Conservation (phyloP, 2,329 filamentous ascomycete species). For the Bipolaris zeicola region DNA sequence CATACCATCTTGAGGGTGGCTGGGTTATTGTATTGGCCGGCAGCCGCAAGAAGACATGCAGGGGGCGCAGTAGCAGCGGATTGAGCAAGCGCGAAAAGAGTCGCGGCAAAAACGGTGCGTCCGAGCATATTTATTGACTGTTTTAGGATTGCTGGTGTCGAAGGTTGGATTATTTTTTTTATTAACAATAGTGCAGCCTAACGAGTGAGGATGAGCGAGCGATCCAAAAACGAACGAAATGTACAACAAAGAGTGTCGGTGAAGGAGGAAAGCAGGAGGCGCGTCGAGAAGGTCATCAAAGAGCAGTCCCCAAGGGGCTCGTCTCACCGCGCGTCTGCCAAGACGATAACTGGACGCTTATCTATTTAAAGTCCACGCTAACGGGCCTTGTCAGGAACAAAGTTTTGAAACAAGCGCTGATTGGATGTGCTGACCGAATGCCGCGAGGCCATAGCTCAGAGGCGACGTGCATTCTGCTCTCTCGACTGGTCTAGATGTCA, state of each 20-base stretch:
- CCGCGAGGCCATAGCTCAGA: background rate
- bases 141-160: constrained; percentile 1
- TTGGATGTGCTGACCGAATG: constrained; percentile 6
- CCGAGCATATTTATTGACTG: constrained; percentile 33
- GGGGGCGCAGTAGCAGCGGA: constrained; percentile 32
- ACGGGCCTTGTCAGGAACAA: constrained; percentile 26
- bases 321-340: constrained; percentile 5
- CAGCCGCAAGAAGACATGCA: constrained; percentile 39
- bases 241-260: constrained; percentile 19
- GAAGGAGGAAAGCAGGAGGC: constrained; percentile 9
- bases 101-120: constrained; percentile 34
- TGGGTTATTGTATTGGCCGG: constrained; percentile 37
- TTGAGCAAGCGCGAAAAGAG: constrained; percentile 32
- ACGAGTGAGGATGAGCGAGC: constrained; percentile 20
- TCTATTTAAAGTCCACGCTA: constrained; percentile 15
- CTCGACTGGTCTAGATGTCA: background rate
- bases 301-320: constrained; percentile 10
- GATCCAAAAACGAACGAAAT: constrained; percentile 18
- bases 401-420: constrained; percentile 16
- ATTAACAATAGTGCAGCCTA: constrained; percentile 21
- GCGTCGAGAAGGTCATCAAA: constrained; percentile 10
- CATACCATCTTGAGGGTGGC: constrained; percentile 35
- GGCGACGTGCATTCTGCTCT: background rate
- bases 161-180: background rate
- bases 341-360: constrained; percentile 9